Conservation (phyloP, 345 rosid genomes). For the Acer saccharum region DNA sequence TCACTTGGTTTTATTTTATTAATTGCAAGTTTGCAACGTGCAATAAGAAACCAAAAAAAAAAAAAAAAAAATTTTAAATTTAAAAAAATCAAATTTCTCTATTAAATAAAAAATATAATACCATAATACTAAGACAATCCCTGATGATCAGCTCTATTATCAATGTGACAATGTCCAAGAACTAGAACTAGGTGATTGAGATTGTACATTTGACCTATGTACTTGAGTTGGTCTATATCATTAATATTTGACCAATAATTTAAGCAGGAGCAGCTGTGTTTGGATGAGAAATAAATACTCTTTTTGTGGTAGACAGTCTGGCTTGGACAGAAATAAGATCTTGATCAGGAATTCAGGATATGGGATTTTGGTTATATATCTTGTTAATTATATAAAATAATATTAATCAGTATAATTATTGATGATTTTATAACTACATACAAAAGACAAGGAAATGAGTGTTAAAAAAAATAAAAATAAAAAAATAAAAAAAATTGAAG, state of each 20-base stretch:
- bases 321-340: background rate
- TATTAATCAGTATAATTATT: background rate
- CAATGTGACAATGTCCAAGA: background rate
- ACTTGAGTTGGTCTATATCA: background rate
- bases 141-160: background rate
- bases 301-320: conserved; percentile 12
- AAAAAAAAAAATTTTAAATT: too few species aligned
- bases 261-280: background rate
- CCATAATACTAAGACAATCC: too few species aligned
- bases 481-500: too few species aligned
- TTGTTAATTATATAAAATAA: background rate
- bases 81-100: too few species aligned
- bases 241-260: too few species aligned
- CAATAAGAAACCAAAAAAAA: background rate
- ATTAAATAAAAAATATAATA: too few species aligned
- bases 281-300: background rate
- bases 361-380: background rate
- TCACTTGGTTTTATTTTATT: background rate
- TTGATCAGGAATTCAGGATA: background rate
- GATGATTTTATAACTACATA: background rate
- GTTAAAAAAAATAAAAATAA: background rate
- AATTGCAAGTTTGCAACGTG: background rate
- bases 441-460: background rate
- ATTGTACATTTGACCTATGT: background rate
- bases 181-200: background rate